Evolutionary conservation across 78 protist species (phyloP), one percentile per base, ranked within the genome.

Genomic region (Dictyostelium purpureum): DNA sequence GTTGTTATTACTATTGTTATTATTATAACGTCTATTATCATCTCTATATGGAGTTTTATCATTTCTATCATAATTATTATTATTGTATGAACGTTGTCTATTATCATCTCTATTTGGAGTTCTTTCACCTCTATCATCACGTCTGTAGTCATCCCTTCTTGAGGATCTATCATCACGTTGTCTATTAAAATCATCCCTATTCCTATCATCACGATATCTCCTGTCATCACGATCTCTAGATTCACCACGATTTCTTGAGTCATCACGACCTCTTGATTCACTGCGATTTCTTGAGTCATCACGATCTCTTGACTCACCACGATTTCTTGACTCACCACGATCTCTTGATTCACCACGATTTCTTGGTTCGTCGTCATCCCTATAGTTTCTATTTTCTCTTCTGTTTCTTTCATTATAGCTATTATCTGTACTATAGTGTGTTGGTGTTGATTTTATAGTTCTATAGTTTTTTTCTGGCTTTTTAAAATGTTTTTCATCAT

Each of bases 401-500:
- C 56, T 74, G 12, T 71, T 24, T 16, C 4, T 49, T 7, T 21
- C 35, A 76, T 38, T 54, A 33, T 45, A 35, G 6, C 21, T 33
- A 76, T 56, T 7, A 4, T 7, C 3, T 70, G 63, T 76, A 19
- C 35, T 56, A 43, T 33, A 14, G 26, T 67, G 91, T 16, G 87
- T 28, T 26, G 96, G 96, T 26, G 92, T 93, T 45, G 78, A 43
- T 51, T 43, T 37, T 57, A 43, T 31, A 1, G 69, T 59, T 75
- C 94, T 77, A 79, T 90, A 90, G 19, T 76, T n/a, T 28, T 75
- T 77, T 40, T 79, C 66, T 1, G 47, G 33, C 26, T 78, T 61
- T 74, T 37, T 28, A 24, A 75, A 77, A 14, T 65, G 40, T n/a
- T n/a, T 14, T 10, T 67, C 61, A 35, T 42, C 56, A 21, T 82